phyloP scores from a whole-genome alignment of 2,329 filamentous ascomycete genomes.

The Calcarisporium arbuscula region DNA sequence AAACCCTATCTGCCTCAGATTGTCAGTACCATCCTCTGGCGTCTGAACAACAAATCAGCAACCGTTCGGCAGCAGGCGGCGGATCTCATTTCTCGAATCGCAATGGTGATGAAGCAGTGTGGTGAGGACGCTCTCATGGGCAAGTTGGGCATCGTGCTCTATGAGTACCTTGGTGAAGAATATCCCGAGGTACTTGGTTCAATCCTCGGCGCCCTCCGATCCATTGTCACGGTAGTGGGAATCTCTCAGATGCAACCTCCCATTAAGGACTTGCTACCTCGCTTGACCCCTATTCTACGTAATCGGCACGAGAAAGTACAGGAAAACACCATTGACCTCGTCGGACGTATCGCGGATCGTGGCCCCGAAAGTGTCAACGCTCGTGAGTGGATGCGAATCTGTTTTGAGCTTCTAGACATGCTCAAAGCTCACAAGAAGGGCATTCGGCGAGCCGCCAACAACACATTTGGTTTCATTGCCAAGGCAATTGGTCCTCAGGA shows the following conservation, averaged over 20 bases:
- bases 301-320: slow-evolving; percentile 99
- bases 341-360: slow-evolving; percentile 94
- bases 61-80: slow-evolving; percentile 96
- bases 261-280: slow-evolving; percentile 90
- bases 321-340: slow-evolving; percentile 96
- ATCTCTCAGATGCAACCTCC: slow-evolving; percentile 98
- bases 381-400: slow-evolving; percentile 99
- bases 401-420: slow-evolving; percentile 98
- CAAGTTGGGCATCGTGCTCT: slow-evolving; percentile 88
- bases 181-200: slow-evolving; percentile 97
- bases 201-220: slow-evolving; percentile 88
- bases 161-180: slow-evolving; percentile 97
- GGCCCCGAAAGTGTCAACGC: slow-evolving; percentile 95
- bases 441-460: slow-evolving; percentile 95
- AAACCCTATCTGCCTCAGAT: slow-evolving; percentile 97
- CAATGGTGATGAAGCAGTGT: slow-evolving; percentile 98
- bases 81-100: slow-evolving; percentile 92
- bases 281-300: slow-evolving; percentile 93
- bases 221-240: slow-evolving; percentile 95
- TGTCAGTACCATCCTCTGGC: slow-evolving; percentile 91
- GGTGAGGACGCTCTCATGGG: slow-evolving; percentile 94
- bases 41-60: slow-evolving; percentile 95
- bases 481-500: slow-evolving; percentile 98
- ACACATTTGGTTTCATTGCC: slow-evolving; percentile 98
- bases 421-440: slow-evolving; percentile 99